Evolutionary conservation across 805 yeast species (phyloP).

Genomic region (Metschnikowia lunata): DNA sequence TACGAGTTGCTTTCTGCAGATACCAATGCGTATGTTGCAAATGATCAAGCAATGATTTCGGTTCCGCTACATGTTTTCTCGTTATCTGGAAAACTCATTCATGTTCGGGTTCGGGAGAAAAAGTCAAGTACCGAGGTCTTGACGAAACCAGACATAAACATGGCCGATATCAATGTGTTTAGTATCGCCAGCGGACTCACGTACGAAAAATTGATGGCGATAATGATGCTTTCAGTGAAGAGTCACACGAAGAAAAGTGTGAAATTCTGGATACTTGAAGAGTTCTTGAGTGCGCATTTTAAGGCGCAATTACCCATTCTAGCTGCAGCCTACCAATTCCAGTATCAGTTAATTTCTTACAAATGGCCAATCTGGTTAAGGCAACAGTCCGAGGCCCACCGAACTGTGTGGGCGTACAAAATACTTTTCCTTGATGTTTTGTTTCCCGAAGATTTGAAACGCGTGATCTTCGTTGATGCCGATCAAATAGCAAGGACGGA

Average conservation of each 20-base stretch:
- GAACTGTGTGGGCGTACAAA: slow-evolving; percentile 86
- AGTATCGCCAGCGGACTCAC: slow-evolving; percentile 78
- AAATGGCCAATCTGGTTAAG: slow-evolving; percentile 93
- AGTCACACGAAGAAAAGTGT: slow-evolving; percentile 52
- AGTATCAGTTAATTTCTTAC: slow-evolving; percentile 74
- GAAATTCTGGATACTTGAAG: slow-evolving; percentile 84
- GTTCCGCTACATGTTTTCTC: slow-evolving; percentile 34
- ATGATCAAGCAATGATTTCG: slow-evolving; percentile 19
- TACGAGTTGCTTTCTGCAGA: slow-evolving; percentile 36
- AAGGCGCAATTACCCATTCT: slow-evolving; percentile 54
- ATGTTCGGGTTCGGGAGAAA: slow-evolving; percentile 2
- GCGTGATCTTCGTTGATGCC: slow-evolving; percentile 81
- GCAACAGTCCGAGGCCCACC: slow-evolving; percentile 68
- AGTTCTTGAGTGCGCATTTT: slow-evolving; percentile 70
- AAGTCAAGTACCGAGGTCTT: slow-evolving; percentile 3
- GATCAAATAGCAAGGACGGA: slow-evolving; percentile 80
- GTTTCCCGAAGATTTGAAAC: slow-evolving; percentile 72
- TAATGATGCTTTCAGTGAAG: slow-evolving; percentile 80
- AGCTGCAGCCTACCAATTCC: slow-evolving; percentile 56
- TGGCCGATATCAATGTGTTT: slow-evolving; percentile 64
- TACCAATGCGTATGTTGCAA: slow-evolving; percentile 37
- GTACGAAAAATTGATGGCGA: slow-evolving; percentile 67
- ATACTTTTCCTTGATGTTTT: slow-evolving; percentile 80
- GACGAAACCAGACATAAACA: slow-evolving; percentile 6
- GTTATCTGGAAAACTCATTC: slow-evolving; percentile 20